Evolutionary conservation across 768 basidiomycete genomes (phyloP).

Genomic region (Mycena leptocephala): DNA sequence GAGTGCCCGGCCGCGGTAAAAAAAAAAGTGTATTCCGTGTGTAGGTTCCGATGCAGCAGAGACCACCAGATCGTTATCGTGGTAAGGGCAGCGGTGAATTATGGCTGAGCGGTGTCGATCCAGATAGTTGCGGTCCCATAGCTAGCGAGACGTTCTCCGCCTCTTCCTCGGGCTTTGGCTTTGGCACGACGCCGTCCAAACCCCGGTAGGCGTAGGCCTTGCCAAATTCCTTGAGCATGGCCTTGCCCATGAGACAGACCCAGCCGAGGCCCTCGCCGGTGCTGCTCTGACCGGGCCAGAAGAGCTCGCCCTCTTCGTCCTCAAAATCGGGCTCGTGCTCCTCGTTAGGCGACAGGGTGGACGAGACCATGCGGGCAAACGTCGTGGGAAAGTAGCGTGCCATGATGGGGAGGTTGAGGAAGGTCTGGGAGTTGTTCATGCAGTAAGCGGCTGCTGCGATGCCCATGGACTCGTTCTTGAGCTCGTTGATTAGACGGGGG

Average conservation of each 20-base stretch:
- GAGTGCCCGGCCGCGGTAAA: constrained; percentile 6
- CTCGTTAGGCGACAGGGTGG: constrained; percentile 73
- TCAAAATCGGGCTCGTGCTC: constrained; percentile 89
- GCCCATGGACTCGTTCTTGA: constrained; percentile 60
- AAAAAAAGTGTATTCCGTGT: constrained; percentile 8
- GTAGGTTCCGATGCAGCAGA: constrained; percentile 13
- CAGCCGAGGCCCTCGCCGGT: constrained; percentile 88
- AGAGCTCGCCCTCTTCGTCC: constrained; percentile 90
- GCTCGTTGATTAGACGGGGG: constrained; percentile 56
- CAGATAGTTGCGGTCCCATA: constrained; percentile 23
- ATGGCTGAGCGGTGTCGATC: constrained; percentile 31
- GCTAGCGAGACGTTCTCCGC: constrained; percentile 15
- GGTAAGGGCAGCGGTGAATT: constrained; percentile 32
- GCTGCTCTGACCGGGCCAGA: constrained; percentile 84
- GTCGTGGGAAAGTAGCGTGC: constrained; percentile 83
- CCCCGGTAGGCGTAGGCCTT: constrained; percentile 83
- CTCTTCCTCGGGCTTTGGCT: constrained; percentile 64
- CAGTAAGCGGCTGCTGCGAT: constrained; percentile 62
- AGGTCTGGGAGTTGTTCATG: constrained; percentile 66
- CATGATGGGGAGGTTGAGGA: constrained; percentile 78
- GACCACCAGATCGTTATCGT: constrained; percentile 19
- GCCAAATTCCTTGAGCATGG: constrained; percentile 89
- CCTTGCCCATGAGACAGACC: constrained; percentile 91
- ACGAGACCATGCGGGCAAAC: constrained; percentile 80
- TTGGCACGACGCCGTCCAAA: constrained; percentile 80